Evolutionary conservation across 345 rosid species (phyloP).

Genomic region (Boechera stricta): DNA sequence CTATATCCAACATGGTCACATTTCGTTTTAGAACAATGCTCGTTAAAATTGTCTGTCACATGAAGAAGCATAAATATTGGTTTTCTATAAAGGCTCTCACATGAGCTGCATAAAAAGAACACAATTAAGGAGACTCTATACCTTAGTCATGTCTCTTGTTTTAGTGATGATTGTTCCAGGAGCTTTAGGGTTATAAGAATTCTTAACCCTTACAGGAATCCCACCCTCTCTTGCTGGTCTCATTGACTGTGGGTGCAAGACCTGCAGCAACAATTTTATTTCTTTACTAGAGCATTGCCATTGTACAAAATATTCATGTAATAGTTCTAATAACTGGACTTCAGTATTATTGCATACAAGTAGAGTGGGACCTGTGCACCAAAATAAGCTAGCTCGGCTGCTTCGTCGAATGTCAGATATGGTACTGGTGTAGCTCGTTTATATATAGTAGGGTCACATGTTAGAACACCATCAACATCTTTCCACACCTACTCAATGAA

Average conservation of each 20-base stretch:
- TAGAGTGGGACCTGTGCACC: conserved; percentile 82
- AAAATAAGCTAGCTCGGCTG: conserved; percentile 99
- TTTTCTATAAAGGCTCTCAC: conserved; percentile 5
- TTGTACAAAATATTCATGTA: neutral
- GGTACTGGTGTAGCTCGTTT: conserved; percentile 82
- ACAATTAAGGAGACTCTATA: conserved; percentile 41
- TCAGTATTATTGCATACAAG: conserved; percentile 18
- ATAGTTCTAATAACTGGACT: conserved; percentile 4
- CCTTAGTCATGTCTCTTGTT: conserved; percentile 93
- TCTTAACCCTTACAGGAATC: conserved; percentile 98
- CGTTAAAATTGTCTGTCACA: conserved; percentile 84
- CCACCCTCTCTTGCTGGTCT: conserved; percentile 98
- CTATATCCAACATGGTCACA: conserved; percentile 98
- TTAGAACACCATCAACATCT: conserved; percentile 99
- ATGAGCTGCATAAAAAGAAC: conserved; percentile 11
- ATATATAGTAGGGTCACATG: conserved; percentile 95
- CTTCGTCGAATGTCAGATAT: conserved; percentile 91
- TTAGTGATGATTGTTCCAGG: conserved; percentile 96
- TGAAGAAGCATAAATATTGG: conserved; percentile 29
- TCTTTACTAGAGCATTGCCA: conserved; percentile 1
- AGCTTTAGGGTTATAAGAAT: conserved; percentile 94
- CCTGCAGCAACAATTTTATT: conserved; percentile 52
- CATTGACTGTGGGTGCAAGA: conserved; percentile 98
- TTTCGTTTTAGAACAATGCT: conserved; percentile 97
- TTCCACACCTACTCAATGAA: conserved; percentile 83